Base-by-base conservation (phyloP, 805 yeast species). In the Naumovozyma dairenensis region DNA sequence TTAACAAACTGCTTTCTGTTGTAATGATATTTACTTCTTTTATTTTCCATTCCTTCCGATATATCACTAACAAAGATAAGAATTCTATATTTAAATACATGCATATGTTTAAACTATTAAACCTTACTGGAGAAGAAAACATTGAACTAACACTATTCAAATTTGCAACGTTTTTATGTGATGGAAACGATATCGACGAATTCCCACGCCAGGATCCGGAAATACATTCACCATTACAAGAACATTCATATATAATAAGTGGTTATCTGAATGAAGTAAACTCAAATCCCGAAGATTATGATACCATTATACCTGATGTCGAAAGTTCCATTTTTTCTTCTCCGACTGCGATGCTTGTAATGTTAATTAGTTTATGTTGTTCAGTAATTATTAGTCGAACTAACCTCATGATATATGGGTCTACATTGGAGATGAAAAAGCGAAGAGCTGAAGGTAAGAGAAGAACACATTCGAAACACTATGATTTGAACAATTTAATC, bases 401-500 rank as follows among this genome's bases (percentile, higher is more conserved):
- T n/a, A n/a, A n/a, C n/a, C n/a, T n/a, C n/a, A n/a, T n/a, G n/a
- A n/a, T n/a, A n/a, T n/a, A n/a, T n/a, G n/a, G n/a, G n/a, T n/a
- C n/a, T n/a, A n/a, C n/a, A n/a, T n/a, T n/a, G n/a, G n/a, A n/a
- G n/a, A n/a, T n/a, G 16, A 28, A 6, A 25, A 21, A 16, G 16
- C 19, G 15, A n/a, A 28, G 9, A 25, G 12, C 18, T n/a, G 19
- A 16, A 19, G 27, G 22, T 28, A 21, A 17, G 21, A 13, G 15
- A 34, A 32, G n/a, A 15, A 22, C 2, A 20, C 28, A 7, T 20
- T 20, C 10, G 10, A 10, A 20, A 10, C 22, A 20, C 13, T 28
- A 36, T 19, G 51, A 49, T 32, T 38, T 39, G 6, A 49, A 51
- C 20, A 42, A 37, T 21, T 42, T 35, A 37, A 46, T 48, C 43